Evolutionary conservation across 1,139 yeast genomes (phyloP).

Genomic region (Pichia sp.): DNA sequence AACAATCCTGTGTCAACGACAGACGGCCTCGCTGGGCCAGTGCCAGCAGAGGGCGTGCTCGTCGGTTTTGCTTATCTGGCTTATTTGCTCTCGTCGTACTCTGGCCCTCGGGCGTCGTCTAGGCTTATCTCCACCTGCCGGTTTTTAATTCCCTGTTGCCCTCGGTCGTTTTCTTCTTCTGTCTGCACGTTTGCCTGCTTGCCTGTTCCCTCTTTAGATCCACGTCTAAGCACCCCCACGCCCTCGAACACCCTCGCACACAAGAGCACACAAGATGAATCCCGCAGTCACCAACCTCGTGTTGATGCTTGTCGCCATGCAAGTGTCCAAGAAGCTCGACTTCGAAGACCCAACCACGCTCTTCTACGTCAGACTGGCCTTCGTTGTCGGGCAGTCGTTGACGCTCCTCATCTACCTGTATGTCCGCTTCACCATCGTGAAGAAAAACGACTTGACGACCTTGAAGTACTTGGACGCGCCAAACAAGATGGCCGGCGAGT

Average conservation of each 20-base stretch:
- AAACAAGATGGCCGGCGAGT: slow-evolving; percentile 70
- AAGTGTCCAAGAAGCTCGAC: slow-evolving; percentile 83
- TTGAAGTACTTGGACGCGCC: slow-evolving; percentile 88
- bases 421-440: slow-evolving; percentile 55
- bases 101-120: too few relatives aligned
- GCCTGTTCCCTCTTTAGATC: not conserved
- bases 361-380: slow-evolving; percentile 72
- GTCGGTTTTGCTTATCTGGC: too few relatives aligned
- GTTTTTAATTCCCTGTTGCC: too few relatives aligned
- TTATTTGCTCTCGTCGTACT: too few relatives aligned
- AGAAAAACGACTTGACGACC: slow-evolving; percentile 88
- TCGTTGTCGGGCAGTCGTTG: slow-evolving; percentile 60
- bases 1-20: too few relatives aligned
- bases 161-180: too few relatives aligned
- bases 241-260: not conserved
- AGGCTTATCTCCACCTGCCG: too few relatives aligned
- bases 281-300: slow-evolving; percentile 85
- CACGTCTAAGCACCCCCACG: not conserved
- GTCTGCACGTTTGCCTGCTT: too few relatives aligned
- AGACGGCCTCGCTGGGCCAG: too few relatives aligned
- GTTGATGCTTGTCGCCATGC: slow-evolving; percentile 97
- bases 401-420: slow-evolving; percentile 65
- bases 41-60: too few relatives aligned
- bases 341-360: slow-evolving; percentile 79
- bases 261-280: slow-evolving; percentile 45